Conservation (phyloP, 495 filamentous ascomycete species). For the Barbatosphaeria neglecta region DNA sequence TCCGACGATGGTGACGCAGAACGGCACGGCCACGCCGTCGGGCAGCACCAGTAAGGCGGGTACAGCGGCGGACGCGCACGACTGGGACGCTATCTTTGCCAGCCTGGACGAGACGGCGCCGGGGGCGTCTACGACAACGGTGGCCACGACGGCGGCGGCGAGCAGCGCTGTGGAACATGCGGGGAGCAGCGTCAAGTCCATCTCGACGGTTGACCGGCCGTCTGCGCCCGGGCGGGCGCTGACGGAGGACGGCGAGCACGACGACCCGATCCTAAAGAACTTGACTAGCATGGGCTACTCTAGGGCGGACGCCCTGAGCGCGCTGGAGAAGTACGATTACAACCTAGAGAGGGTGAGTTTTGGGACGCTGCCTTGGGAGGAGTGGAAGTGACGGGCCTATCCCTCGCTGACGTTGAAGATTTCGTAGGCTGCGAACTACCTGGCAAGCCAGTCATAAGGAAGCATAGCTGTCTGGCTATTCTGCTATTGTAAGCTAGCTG, state of each 20-base stretch:
- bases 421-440: slow-evolving; percentile 33
- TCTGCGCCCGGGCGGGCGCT: slow-evolving; percentile 49
- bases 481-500: background rate
- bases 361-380: no score
- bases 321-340: slow-evolving; percentile 90
- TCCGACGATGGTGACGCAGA: slow-evolving; percentile 12
- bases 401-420: no score
- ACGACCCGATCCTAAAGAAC: slow-evolving; percentile 85
- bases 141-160: background rate
- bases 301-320: slow-evolving; percentile 62
- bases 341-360: slow-evolving; percentile 80
- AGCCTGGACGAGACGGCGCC: slow-evolving; percentile 47
- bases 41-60: slow-evolving; percentile 11
- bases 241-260: slow-evolving; percentile 63
- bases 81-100: slow-evolving; percentile 94
- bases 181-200: slow-evolving; percentile 9
- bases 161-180: background rate
- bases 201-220: slow-evolving; percentile 25
- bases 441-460: slow-evolving; percentile 28
- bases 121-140: slow-evolving; percentile 10
- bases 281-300: slow-evolving; percentile 87
- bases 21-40: slow-evolving; percentile 16
- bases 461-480: background rate
- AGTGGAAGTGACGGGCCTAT: no score
- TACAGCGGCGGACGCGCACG: slow-evolving; percentile 44